Base-by-base conservation (phyloP, 371 early-diverging fungal genomes). In the Actinomucor elegans region DNA sequence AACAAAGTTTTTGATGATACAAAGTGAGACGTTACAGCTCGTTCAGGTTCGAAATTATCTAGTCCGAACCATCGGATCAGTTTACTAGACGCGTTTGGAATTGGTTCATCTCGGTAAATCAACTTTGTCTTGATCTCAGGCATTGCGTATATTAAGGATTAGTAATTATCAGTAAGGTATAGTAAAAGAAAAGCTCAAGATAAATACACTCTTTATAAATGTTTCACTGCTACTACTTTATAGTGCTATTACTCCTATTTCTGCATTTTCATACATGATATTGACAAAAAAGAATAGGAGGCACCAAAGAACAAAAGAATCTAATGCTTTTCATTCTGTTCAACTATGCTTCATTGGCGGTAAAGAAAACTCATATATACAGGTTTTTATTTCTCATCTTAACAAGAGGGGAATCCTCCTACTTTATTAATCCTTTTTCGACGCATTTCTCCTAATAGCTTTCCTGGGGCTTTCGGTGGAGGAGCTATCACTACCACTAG, bases 1-100 rank as follows among this genome's bases (percentile, higher is more conserved):
- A 79, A 68, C 29, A 84, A 52, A 0, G 67, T 64, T 26, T 62
- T 55, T 0, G 77, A 61, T 12, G 77, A 69, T 24, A 81, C 72
- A 52, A 71, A 69, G 51, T 81, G 60, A 5, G 84, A 81, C 6
- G 80, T 80, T 7, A 81, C 75, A 10, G 79, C 78, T 24, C 72
- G 55, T 52, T 80, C 81, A 9, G 84, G 78, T 21, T 71, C 76
- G 46, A 84, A 77, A 17, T 59, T 65, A 58, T 84, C 78, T 23
- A 84, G 49, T 0, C 68, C 59, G 51, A 77, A 61, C 77, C 77
- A 77, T 29, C 60, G 67, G 29, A 77, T 45, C 6, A 71, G 15
- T 14, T 51, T 49, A 31, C 29, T 54, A 1, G 49, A 58, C 3
- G 74, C 67, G 21, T 31, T 26, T 24, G 50, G 38, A 6, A 73